Evolutionary conservation across 2,329 filamentous ascomycete species (phyloP).

Genomic region (Colletotrichum scovillei): DNA sequence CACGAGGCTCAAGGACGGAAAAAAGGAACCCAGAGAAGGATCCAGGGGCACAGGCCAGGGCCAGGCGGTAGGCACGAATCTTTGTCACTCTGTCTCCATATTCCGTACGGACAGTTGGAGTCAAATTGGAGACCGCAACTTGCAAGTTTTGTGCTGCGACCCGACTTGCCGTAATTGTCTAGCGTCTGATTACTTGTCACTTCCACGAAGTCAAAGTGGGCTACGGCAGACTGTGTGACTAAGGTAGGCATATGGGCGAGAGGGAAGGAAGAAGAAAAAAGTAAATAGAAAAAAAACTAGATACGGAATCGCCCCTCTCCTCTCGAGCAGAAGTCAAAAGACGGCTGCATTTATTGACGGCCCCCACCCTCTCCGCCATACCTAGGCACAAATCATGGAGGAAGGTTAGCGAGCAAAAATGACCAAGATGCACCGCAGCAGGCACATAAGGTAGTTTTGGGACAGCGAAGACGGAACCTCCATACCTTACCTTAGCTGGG

Average conservation of each 20-base stretch:
- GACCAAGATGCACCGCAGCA: background rate
- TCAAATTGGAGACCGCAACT: background rate
- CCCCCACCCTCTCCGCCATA: conserved; percentile 4
- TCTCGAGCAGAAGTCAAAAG: conserved; percentile 12
- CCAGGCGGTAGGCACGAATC: too few relatives aligned
- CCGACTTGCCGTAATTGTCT: conserved; percentile 16
- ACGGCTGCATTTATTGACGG: background rate
- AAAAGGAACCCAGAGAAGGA: background rate
- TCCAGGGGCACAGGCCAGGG: background rate
- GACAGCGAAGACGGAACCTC: background rate
- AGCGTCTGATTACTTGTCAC: conserved; percentile 1
- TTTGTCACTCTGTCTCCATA: too few relatives aligned
- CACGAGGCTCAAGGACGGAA: background rate
- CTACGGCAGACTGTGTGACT: background rate
- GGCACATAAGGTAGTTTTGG: background rate
- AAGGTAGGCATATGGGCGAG: background rate
- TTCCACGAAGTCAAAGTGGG: background rate
- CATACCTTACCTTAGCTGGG: background rate
- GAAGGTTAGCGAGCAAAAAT: background rate
- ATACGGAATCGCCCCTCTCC: background rate
- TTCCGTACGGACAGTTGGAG: background rate
- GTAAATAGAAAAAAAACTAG: background rate
- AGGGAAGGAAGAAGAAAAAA: background rate
- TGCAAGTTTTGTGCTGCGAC: background rate
- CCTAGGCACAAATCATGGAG: background rate